Evolutionary conservation across 2,329 filamentous ascomycete species (phyloP), one percentile per base, ranked within the genome.

Genomic region (Sporothrix pallida): DNA sequence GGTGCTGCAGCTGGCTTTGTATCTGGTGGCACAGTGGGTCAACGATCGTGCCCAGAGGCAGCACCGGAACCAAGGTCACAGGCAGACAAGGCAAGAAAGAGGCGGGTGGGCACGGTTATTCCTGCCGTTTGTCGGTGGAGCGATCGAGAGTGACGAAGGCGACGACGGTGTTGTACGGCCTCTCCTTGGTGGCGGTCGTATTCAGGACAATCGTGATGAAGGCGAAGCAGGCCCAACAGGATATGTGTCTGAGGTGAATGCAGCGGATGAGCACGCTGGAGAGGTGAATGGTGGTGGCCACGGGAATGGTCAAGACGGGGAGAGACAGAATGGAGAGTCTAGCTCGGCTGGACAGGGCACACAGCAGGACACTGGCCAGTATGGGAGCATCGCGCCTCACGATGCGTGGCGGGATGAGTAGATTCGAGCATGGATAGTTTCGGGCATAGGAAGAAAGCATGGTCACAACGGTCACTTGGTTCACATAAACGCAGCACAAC

Each of bases 1-100:
- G 5, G 65, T 88, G 5, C 82, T 90, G 73, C 88, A 91, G 84
- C 89, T 89, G 0, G 46, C 58, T 13, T 17, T 63, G 12, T 44
- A 58, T 17, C n/a, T 74, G 7, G 13, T 65, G 0, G n/a, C 37
- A 42, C 71, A 42, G 56, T 74, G 63, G 71, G 50, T 62, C 7
- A 20, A 56, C 31, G 7, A 37, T 37, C 31, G 31, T 12, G 65
- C 62, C 3, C 42, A 67, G 62, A 42, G 20, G 42, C 62, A 50
- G 44, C 42, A 13, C 10, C 26, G 58, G 13, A 23, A 15, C 20
- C 62, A 23, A 10, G 8, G 7, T 2, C 63, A 46, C 23, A 20
- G 20, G 4, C 52, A 56, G 20, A 20, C 20, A 20, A 10, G 23
- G 8, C 60, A 37, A 46, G 46, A 69, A 7, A 20, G 65, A 4